Evolutionary conservation across 129 eudicot species (phyloP), one percentile per base, ranked within the genome.

Genomic region (Solidago caesia): DNA sequence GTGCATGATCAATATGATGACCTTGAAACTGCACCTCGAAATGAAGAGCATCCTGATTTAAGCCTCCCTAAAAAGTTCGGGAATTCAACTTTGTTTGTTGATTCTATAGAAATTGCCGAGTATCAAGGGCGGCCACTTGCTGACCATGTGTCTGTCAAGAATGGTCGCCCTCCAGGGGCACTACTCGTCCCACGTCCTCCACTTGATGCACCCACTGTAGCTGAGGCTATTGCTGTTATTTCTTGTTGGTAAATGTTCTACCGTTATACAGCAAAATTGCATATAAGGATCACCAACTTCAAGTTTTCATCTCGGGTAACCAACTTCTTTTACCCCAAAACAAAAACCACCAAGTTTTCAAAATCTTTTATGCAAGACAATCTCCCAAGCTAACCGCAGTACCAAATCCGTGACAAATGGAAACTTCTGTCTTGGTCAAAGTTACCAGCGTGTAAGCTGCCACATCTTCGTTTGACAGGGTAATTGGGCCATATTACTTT

Each of bases 121-220:
- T 92, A 70, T 75, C 97, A 92, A 87, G 97, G 96, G 62, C 84
- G 97, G 25, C 97, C 97, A 29, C 91, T 92, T 14, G 97, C 96
- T 1, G 96, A 92, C 79, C 97, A 92, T 57, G 67, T 80, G 48
- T 77, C 94, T 0, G 85, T 92, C 47, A 87, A 89, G 84, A 89
- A 92, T 60, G 97, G 97, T 1, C 85, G 97, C 67, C 97, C 96
- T 56, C 88, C 97, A 4, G 97, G 97, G 15, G 89, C 97, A n/a
- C 82, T 92, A 21, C 84, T 87, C 14, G 69, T 16, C 8, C 91
- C 97, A 8, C 93, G 97, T 9, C 85, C 84, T 51, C 89, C 96
- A 12, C 73, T 92, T 11, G 96, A 92, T 81, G 97, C 97, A 33
- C 94, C 89, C 14, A 92, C 97, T 4, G 94, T 88, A 6, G 97